Evolutionary conservation across 106 monocot species (phyloP).

Genomic region (Acanthochlamys bracteata): DNA sequence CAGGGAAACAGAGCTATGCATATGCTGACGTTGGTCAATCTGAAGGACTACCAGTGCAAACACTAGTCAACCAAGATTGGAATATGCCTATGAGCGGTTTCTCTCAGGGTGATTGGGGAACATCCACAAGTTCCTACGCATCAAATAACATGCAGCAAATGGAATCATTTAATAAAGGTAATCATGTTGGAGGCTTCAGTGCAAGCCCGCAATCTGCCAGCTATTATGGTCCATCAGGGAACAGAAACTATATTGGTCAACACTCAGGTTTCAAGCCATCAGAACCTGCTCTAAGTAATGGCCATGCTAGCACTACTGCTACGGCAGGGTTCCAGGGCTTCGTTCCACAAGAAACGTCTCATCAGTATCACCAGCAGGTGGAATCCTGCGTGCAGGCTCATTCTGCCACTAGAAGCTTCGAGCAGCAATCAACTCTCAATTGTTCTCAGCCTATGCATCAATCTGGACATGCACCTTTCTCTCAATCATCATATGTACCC

Average conservation of each 20-base stretch:
- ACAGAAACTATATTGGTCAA: conserved; percentile 15
- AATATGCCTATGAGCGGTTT: conserved; percentile 13
- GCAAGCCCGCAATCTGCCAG: conserved; percentile 28
- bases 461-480: conserved; percentile 21
- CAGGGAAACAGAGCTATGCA: conserved; percentile 8
- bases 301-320: conserved; percentile 15
- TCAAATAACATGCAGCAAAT: conserved; percentile 5
- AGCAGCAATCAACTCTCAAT: conserved; percentile 21
- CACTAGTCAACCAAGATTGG: conserved; percentile 9
- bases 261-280: conserved; percentile 19
- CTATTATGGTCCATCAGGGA: conserved; percentile 20
- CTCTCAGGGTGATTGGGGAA: not conserved
- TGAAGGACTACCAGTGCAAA: conserved; percentile 5
- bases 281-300: conserved; percentile 17
- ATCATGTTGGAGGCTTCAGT: conserved; percentile 9
- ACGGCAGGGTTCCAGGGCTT: conserved; percentile 19
- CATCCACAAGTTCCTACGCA: not conserved
- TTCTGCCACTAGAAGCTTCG: conserved; percentile 31
- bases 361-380: conserved; percentile 31
- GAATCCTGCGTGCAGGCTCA: conserved; percentile 23
- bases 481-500: conserved; percentile 31
- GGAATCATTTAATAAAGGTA: not conserved
- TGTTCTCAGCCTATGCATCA: conserved; percentile 43
- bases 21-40: conserved; percentile 15
- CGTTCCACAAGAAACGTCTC: conserved; percentile 27